Conservation (phyloP, 108 stramenopile species). For the Conticribra weissflogii region DNA sequence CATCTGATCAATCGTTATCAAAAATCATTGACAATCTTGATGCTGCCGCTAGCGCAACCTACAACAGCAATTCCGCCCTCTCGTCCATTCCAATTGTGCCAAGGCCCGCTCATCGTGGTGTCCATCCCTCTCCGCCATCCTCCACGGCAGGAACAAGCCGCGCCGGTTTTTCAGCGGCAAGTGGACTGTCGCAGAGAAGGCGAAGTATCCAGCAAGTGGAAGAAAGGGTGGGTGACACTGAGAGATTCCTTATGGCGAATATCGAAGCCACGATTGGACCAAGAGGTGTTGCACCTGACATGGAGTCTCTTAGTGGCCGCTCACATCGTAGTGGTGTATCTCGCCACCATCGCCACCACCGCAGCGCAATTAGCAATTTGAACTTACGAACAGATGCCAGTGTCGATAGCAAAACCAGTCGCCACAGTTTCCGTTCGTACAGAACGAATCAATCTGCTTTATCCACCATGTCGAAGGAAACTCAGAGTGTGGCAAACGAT, state of each 20-base stretch:
- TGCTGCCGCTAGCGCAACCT: neutral
- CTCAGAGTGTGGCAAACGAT: constrained; percentile 42
- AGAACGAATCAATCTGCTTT: constrained; percentile 39
- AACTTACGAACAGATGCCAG: constrained; percentile 30
- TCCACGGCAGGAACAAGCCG: constrained; percentile 1
- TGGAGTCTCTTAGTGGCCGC: constrained; percentile 47
- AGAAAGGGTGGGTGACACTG: neutral
- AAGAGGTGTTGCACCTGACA: constrained; percentile 43
- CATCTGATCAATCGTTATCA: neutral
- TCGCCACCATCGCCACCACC: constrained; percentile 4
- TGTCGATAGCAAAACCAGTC: constrained; percentile 40
- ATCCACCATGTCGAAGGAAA: constrained; percentile 40
- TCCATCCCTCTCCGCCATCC: constrained; percentile 14
- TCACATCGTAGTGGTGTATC: constrained; percentile 6
- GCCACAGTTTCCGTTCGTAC: constrained; percentile 36
- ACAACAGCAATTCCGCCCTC: neutral
- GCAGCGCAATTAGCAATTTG: constrained; percentile 19
- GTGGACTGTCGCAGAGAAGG: constrained; percentile 10
- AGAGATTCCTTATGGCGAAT: constrained; percentile 46
- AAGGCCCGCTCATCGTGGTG: neutral
- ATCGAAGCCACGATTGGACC: constrained; percentile 50
- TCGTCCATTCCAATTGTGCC: neutral
- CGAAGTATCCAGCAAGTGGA: constrained; percentile 1
- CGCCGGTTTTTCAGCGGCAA: constrained; percentile 1
- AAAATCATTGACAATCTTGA: constrained; percentile 5